A percentile compares a stretch with the other conserved stretches of the same genome.
Conservation (phyloP, 2,329 filamentous ascomycete genomes). For the Ophiostoma piceae region DNA sequence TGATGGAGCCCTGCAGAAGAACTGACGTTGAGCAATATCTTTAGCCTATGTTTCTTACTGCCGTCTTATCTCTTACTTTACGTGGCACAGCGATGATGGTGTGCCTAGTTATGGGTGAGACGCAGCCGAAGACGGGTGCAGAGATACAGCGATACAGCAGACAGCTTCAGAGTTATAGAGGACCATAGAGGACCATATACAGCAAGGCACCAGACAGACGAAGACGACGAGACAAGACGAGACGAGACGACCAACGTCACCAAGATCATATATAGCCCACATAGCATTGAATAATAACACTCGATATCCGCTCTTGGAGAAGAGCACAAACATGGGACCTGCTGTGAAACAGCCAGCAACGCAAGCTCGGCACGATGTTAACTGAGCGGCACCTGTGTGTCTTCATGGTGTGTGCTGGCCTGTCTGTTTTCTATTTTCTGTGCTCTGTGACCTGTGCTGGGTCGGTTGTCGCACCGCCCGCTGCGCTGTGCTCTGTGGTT, state of each 20-base stretch:
- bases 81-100: not conserved
- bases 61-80: not conserved
- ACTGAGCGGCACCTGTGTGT: not conserved
- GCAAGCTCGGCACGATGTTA: not conserved
- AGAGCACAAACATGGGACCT: not conserved
- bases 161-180: not conserved
- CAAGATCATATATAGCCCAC: slow-evolving; percentile 12
- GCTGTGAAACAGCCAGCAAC: not conserved
- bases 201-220: too few species aligned
- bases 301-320: slow-evolving; percentile 12
- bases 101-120: not conserved
- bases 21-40: not conserved
- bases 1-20: not conserved
- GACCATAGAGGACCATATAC: not conserved
- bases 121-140: not conserved
- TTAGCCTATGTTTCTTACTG: not conserved
- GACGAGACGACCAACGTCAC: not conserved
- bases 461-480: not conserved
- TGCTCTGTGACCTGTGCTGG: not conserved
- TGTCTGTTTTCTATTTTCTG: too few species aligned
- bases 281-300: slow-evolving; percentile 13
- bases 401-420: not conserved
- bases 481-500: not conserved
- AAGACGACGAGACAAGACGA: not conserved
- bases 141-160: not conserved